Evolutionary conservation across 2,329 filamentous ascomycete genomes (phyloP).

Genomic region (Byssochlamys sp.): DNA sequence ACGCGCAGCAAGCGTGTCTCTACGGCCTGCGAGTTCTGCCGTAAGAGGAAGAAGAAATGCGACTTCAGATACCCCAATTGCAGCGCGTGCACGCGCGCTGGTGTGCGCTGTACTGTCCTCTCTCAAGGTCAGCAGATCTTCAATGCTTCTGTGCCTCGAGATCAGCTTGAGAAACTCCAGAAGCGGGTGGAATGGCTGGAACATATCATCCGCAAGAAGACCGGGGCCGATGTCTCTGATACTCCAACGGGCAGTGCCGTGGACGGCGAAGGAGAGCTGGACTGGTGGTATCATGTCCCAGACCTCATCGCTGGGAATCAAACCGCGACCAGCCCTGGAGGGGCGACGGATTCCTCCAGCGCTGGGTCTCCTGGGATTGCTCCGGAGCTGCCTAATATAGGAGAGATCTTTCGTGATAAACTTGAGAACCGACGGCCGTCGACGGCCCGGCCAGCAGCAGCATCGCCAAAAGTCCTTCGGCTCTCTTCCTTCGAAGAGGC

Average conservation of each 20-base stretch:
- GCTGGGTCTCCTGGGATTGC: conserved; percentile 14
- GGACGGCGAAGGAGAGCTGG: conserved; percentile 24
- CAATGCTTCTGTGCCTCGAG: conserved; percentile 28
- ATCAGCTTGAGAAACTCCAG: conserved; percentile 31
- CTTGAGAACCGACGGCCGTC: conserved; percentile 28
- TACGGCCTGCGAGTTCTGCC: conserved; percentile 32
- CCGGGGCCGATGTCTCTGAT: conserved; percentile 24
- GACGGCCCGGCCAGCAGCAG: conserved; percentile 20
- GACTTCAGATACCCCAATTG: conserved; percentile 34
- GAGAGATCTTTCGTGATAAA: conserved; percentile 31
- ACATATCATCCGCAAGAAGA: conserved; percentile 25
- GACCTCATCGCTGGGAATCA: conserved; percentile 23
- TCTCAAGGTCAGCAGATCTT: conserved; percentile 29
- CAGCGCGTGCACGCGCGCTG: conserved; percentile 29
- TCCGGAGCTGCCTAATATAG: conserved; percentile 28
- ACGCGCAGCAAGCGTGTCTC: conserved; percentile 24
- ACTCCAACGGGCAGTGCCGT: conserved; percentile 23
- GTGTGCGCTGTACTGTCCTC: conserved; percentile 32
- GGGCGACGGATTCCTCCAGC: conserved; percentile 12
- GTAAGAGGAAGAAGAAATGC: conserved; percentile 34
- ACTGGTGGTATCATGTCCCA: conserved; percentile 33
- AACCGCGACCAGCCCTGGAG: conserved; percentile 12
- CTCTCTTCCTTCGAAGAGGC: conserved; percentile 28
- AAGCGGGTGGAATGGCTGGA: conserved; percentile 32
- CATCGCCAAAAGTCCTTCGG: conserved; percentile 23